phyloP scores from a whole-genome alignment of 768 basidiomycete genomes.

The Rhodotorula graminis region DNA sequence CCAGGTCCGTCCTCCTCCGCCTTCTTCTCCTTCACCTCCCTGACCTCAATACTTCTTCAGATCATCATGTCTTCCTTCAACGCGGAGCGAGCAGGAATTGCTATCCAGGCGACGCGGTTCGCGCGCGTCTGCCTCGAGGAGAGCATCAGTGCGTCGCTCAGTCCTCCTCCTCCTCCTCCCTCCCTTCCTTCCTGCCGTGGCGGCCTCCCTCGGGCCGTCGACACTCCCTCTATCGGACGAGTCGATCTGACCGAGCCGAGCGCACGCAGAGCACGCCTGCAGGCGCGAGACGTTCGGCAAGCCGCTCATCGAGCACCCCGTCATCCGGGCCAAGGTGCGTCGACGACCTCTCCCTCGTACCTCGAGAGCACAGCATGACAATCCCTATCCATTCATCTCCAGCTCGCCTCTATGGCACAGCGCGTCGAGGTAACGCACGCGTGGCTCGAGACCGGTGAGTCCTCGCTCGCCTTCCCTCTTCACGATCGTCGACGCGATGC shows the following conservation, averaged over 20 bases:
- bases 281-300: conserved; percentile 41
- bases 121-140: conserved; percentile 39
- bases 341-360: too few relatives aligned
- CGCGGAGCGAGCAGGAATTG: conserved; percentile 24
- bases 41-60: not conserved
- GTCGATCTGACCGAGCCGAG: not conserved
- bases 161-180: too few relatives aligned
- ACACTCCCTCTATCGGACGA: too few relatives aligned
- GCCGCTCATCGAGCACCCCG: conserved; percentile 34
- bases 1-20: conserved; percentile 36
- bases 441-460: conserved; percentile 31
- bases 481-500: too few relatives aligned
- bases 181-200: too few relatives aligned
- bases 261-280: conserved; percentile 23
- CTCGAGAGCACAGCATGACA: not conserved
- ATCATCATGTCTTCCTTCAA: not conserved
- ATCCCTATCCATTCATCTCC: not conserved
- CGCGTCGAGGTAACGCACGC: conserved; percentile 34
- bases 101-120: conserved; percentile 40
- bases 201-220: too few relatives aligned
- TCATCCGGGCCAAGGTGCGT: conserved; percentile 38
- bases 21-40: not conserved
- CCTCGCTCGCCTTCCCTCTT: not conserved
- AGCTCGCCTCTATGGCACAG: conserved; percentile 33
- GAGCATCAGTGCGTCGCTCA: conserved; percentile 14